phyloP scores from a whole-genome alignment of 352 stramenopile genomes.

The Phytophthora vignae region DNA sequence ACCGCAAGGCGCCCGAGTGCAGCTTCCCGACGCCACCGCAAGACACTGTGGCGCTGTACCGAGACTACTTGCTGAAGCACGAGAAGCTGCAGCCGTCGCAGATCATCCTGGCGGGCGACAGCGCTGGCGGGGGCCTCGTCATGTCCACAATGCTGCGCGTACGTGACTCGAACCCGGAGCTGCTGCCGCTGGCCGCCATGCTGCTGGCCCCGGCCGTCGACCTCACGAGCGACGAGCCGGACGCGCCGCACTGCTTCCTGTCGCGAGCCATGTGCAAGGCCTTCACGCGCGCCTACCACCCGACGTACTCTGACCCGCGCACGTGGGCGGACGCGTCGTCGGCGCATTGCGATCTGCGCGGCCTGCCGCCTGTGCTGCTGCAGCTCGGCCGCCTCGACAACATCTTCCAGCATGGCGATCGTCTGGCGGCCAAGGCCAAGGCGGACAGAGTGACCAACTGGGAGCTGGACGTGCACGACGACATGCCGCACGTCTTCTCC shows the following conservation, averaged over 20 bases:
- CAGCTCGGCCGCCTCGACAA: conserved; percentile 44
- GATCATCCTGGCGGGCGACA: conserved; percentile 61
- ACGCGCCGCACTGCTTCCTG: conserved; percentile 29
- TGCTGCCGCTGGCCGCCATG: conserved; percentile 39
- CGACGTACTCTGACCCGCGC: conserved; percentile 15
- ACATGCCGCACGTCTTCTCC: conserved; percentile 45
- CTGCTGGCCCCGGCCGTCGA: conserved; percentile 43
- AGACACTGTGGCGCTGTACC: conserved; percentile 49
- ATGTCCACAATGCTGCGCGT: conserved; percentile 57
- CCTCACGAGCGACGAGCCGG: conserved; percentile 34
- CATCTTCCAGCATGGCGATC: conserved; percentile 32
- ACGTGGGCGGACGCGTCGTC: conserved; percentile 36
- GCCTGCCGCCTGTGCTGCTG: conserved; percentile 46
- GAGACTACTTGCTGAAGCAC: conserved; percentile 43
- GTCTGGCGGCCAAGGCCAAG: conserved; percentile 36
- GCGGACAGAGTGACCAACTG: conserved; percentile 27
- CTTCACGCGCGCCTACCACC: conserved; percentile 20
- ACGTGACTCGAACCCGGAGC: conserved; percentile 25
- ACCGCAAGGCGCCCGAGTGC: conserved; percentile 57
- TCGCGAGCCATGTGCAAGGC: conserved; percentile 21
- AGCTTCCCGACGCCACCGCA: conserved; percentile 46
- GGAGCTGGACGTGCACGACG: conserved; percentile 39
- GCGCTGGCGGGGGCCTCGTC: conserved; percentile 51
- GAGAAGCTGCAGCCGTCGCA: conserved; percentile 35
- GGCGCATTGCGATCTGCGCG: conserved; percentile 45